Percentiles rank a stretch among this genome's conserved stretches.
phyloP scores from a whole-genome alignment of 805 yeast species.

The Millerozyma acaciae region DNA sequence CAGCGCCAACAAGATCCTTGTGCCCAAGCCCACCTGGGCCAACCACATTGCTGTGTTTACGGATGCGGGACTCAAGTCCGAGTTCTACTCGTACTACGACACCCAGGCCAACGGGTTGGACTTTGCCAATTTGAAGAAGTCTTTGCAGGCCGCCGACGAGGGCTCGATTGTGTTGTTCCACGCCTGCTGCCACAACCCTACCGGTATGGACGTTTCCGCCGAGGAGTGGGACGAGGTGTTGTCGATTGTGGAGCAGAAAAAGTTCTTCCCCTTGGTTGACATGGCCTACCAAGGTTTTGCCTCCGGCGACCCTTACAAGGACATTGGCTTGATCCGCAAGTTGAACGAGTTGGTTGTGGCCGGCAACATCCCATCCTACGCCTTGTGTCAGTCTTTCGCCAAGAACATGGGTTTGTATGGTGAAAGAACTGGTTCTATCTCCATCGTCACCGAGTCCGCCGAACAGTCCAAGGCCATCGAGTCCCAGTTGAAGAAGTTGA shows the following conservation, averaged over 20 bases:
- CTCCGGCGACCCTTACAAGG: constrained; percentile 75
- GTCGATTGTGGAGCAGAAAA: constrained; percentile 53
- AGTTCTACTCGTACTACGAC: constrained; percentile 71
- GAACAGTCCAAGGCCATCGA: constrained; percentile 52
- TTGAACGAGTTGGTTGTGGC: constrained; percentile 47
- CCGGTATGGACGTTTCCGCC: constrained; percentile 85
- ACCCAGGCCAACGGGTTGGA: constrained; percentile 58
- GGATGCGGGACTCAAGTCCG: constrained; percentile 64
- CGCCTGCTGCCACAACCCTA: constrained; percentile 97
- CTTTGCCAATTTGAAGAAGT: constrained; percentile 57
- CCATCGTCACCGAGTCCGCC: constrained; percentile 54
- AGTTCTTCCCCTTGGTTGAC: constrained; percentile 79
- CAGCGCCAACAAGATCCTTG: constrained; percentile 51
- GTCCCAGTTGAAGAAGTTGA: constrained; percentile 78
- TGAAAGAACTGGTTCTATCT: constrained; percentile 72
- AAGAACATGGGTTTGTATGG: constrained; percentile 49
- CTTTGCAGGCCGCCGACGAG: constrained; percentile 50
- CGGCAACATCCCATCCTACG: constrained; percentile 47
- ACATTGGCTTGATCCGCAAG: constrained; percentile 47
- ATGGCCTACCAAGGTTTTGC: constrained; percentile 96
- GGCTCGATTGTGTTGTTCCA: constrained; percentile 75
- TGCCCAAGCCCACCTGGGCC: constrained; percentile 94
- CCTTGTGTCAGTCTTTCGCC: constrained; percentile 50
- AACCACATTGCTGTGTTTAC: constrained; percentile 80
- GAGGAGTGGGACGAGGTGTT: constrained; percentile 80